phyloP scores from a whole-genome alignment of 257 asterid species.

The Lantana camara region DNA sequence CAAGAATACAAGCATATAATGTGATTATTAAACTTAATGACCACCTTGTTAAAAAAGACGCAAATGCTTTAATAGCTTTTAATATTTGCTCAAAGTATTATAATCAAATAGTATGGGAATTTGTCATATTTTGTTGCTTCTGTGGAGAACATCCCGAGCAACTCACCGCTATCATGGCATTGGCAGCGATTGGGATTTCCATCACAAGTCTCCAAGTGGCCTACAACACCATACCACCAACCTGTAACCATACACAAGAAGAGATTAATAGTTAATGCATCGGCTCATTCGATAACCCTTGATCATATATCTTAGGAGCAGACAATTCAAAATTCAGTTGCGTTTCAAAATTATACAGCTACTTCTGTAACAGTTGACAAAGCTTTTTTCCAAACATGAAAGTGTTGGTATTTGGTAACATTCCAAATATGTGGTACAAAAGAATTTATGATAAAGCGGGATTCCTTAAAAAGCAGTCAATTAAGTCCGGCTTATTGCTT shows the following conservation, averaged over 20 bases:
- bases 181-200: slow-evolving; percentile 65
- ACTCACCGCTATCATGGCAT: slow-evolving; percentile 81
- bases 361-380: slow-evolving; percentile 22
- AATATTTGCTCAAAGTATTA: slow-evolving; percentile 21
- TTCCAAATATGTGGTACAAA: neutral
- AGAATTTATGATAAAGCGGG: neutral
- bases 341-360: slow-evolving; percentile 22
- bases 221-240: slow-evolving; percentile 97
- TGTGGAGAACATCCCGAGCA: slow-evolving; percentile 30
- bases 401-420: neutral
- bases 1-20: slow-evolving; percentile 23
- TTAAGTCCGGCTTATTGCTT: slow-evolving; percentile 26
- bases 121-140: neutral
- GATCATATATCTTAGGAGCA: slow-evolving; percentile 32
- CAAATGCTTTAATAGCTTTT: slow-evolving; percentile 11
- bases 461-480: slow-evolving; percentile 33
- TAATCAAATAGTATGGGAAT: slow-evolving; percentile 16
- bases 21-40: slow-evolving; percentile 25
- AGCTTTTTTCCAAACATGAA: slow-evolving; percentile 31
- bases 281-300: slow-evolving; percentile 22
- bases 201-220: slow-evolving; percentile 87
- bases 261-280: slow-evolving; percentile 34
- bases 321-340: slow-evolving; percentile 20
- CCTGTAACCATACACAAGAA: slow-evolving; percentile 51
- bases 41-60: slow-evolving; percentile 26